phyloP scores from a whole-genome alignment of 2,329 filamentous ascomycete species.

The Penicillium sp. region DNA sequence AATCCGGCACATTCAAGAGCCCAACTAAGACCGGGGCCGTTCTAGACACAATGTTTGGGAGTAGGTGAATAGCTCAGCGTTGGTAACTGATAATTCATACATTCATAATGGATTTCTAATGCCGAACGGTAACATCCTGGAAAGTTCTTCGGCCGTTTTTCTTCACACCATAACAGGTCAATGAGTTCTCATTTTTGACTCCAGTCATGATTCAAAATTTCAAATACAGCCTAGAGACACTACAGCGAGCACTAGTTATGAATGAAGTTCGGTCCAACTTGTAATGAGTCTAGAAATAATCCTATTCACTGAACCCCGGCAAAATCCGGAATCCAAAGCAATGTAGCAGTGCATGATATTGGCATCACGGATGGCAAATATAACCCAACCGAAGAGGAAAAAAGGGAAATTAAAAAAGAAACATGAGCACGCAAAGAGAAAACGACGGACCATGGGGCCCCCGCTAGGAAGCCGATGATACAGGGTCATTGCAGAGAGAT shows the following conservation, averaged over 20 bases:
- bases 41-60: too few relatives aligned
- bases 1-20: not conserved
- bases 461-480: conserved; percentile 26
- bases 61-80: too few relatives aligned
- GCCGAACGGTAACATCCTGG: too few relatives aligned
- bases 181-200: too few relatives aligned
- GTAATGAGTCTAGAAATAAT: conserved; percentile 11
- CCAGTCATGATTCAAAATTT: too few relatives aligned
- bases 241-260: conserved; percentile 31
- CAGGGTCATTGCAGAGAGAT: conserved; percentile 31
- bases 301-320: conserved; percentile 17
- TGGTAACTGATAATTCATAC: too few relatives aligned
- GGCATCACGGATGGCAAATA: conserved; percentile 22
- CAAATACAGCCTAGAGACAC: too few relatives aligned
- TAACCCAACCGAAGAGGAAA: conserved; percentile 13
- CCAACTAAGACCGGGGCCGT: not conserved
- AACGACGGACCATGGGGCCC: conserved; percentile 15
- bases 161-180: too few relatives aligned
- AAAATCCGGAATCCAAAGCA: conserved; percentile 12
- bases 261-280: conserved; percentile 1
- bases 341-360: conserved; percentile 18
- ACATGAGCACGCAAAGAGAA: conserved; percentile 19
- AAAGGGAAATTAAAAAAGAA: conserved; percentile 19
- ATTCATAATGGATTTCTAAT: too few relatives aligned
- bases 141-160: too few relatives aligned